phyloP scores from a whole-genome alignment of 495 filamentous ascomycete species.

The Beverwykella pulmonaria region DNA sequence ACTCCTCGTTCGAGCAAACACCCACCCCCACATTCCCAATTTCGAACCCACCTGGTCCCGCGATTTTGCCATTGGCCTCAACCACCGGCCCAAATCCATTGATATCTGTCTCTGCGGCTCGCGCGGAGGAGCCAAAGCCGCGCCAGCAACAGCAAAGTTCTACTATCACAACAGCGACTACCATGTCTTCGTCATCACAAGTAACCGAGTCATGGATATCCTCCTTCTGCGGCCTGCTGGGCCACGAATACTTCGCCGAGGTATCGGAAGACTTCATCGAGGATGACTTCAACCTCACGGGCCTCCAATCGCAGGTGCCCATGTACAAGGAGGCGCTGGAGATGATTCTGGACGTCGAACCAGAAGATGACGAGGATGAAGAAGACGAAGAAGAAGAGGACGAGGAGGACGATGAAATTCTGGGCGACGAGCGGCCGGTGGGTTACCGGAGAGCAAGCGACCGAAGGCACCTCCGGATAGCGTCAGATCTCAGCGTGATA shows the following conservation, averaged over 20 bases:
- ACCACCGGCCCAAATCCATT: background rate
- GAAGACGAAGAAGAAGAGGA: conserved; percentile 71
- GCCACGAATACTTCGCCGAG: conserved; percentile 98
- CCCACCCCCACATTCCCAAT: conserved; percentile 16
- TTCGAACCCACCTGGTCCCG: background rate
- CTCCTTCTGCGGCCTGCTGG: conserved; percentile 90
- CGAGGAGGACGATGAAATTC: conserved; percentile 64
- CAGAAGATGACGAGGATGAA: conserved; percentile 87
- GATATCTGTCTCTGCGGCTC: conserved; percentile 2
- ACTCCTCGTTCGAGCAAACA: background rate
- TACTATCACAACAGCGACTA: background rate
- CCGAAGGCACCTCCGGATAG: conserved; percentile 81
- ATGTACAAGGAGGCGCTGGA: conserved; percentile 98
- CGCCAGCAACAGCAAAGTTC: conserved; percentile 1
- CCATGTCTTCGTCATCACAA: conserved; percentile 70
- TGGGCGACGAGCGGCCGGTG: conserved; percentile 44
- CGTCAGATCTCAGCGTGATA: conserved; percentile 89
- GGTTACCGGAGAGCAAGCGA: conserved; percentile 63
- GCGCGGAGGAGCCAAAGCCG: conserved; percentile 10
- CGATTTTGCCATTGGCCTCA: background rate
- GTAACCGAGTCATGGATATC: conserved; percentile 95
- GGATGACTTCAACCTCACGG: conserved; percentile 98
- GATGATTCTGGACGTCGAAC: conserved; percentile 99
- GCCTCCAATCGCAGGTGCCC: conserved; percentile 88
- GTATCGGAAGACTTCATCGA: conserved; percentile 99